A percentile compares a stretch with the other conserved stretches of the same genome.
Evolutionary conservation across 208 protist genomes (phyloP).

Genomic region (Wallacemonas sp.): DNA sequence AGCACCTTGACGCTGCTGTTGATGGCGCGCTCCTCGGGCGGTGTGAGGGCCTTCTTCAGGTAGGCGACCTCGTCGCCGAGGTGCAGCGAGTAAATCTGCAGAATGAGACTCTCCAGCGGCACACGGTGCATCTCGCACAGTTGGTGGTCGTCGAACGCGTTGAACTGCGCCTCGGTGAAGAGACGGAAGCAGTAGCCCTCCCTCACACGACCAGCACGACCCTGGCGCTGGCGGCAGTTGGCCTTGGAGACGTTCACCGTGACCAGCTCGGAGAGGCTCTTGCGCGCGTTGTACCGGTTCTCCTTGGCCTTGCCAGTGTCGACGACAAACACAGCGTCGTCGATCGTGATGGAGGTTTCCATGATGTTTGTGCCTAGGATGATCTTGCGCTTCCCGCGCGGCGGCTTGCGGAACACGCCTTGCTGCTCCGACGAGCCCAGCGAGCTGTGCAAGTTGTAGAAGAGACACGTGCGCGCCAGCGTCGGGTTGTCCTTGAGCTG

Average conservation of each 20-base stretch:
- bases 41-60: constrained; percentile 85
- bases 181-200: constrained; percentile 95
- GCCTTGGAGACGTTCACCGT: constrained; percentile 94
- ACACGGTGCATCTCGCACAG: constrained; percentile 96
- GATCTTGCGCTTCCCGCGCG: constrained; percentile 92
- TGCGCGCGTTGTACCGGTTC: constrained; percentile 89
- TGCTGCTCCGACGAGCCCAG: constrained; percentile 93
- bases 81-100: constrained; percentile 93
- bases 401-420: constrained; percentile 89
- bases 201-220: constrained; percentile 96
- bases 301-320: constrained; percentile 97
- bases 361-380: constrained; percentile 98
- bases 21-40: constrained; percentile 81
- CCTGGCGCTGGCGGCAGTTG: constrained; percentile 94
- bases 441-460: constrained; percentile 94
- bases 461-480: constrained; percentile 51
- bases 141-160: constrained; percentile 85
- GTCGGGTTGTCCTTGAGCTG: constrained; percentile 68
- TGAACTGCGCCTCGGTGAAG: constrained; percentile 90
- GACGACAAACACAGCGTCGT: constrained; percentile 97
- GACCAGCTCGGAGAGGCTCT: constrained; percentile 82
- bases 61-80: constrained; percentile 90
- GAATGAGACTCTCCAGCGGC: constrained; percentile 94
- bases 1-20: constrained; percentile 87
- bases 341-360: constrained; percentile 98